Evolutionary conservation across 371 early-diverging fungal genomes (phyloP).

Genomic region (Mucor saturninus): DNA sequence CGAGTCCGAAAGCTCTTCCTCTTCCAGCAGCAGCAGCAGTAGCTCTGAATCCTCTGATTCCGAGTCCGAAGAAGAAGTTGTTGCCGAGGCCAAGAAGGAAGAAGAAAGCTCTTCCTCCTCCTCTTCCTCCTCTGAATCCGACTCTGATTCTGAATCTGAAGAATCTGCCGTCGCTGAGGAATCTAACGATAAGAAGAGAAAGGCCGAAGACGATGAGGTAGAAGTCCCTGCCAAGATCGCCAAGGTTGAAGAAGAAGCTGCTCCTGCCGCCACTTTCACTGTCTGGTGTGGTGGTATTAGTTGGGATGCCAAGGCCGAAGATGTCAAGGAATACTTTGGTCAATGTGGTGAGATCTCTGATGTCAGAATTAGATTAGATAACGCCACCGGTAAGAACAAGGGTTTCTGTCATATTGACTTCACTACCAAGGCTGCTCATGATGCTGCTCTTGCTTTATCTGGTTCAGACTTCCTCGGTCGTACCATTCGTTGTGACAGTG

Average conservation of each 20-base stretch:
- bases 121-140: conserved; percentile 14
- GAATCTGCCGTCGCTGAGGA: conserved; percentile 13
- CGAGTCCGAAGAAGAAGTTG: conserved; percentile 15
- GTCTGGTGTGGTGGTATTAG: conserved; percentile 75
- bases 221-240: conserved; percentile 50
- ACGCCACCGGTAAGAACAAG: conserved; percentile 65
- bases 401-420: conserved; percentile 79
- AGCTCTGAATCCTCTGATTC: conserved; percentile 19
- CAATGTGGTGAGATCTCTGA: conserved; percentile 64
- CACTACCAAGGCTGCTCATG: conserved; percentile 60
- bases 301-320: conserved; percentile 67
- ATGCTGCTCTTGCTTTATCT: conserved; percentile 63
- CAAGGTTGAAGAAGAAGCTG: conserved; percentile 44
- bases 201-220: conserved; percentile 29
- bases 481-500: conserved; percentile 59
- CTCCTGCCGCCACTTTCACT: conserved; percentile 29
- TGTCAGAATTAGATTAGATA: conserved; percentile 45
- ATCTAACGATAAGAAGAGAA: conserved; percentile 25
- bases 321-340: conserved; percentile 60
- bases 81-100: neutral
- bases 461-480: conserved; percentile 71
- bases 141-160: conserved; percentile 2
- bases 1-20: conserved; percentile 9
- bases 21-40: conserved; percentile 6
- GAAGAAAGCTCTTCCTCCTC: conserved; percentile 5